Base-by-base conservation (phyloP, 164 flowering plant species). In the Aristolochia contorta region DNA sequence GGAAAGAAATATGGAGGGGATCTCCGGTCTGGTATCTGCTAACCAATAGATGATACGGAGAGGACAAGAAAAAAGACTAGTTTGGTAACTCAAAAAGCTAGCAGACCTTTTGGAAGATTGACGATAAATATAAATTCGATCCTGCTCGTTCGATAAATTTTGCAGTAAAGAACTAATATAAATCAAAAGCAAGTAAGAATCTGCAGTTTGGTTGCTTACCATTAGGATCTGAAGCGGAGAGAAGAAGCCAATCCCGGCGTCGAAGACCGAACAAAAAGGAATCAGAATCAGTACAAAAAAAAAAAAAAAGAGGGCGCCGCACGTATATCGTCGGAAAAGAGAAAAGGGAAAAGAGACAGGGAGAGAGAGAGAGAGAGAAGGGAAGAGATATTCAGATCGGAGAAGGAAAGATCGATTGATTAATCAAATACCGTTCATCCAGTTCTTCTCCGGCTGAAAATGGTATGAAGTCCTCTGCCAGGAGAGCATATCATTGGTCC, bases 381-480 rank as follows among this genome's bases (percentile, higher is more conserved):
- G n/a, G n/a, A n/a, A n/a, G n/a, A n/a, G n/a, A n/a, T 8, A 48
- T 16, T 13, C 14, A 7, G 18, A 48, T 8, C 0, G 30, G 30
- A 27, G 30, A 27, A 5, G 30, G 30, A 27, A 5, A 27, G 30
- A 5, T 6, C 3, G 25, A 27, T 14, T 13, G 4, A 10, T 22
- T 9, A 5, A 53, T 21, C 57, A 7, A 15, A 21, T 12, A 55
- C 96, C 96, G 65, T 89, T 89, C 96, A 89, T 89, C 96, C 93
- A 89, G 50, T 89, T 89, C 69, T 75, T 77, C 66, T 79, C 70
- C 1, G 96, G 93, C 57, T 89, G 91, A 59, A 83, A 87, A 59
- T 84, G 94, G 79, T 60, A 89, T 30, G 79, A 74, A 0, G 88
- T 82, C 67, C 64, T 32, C 62, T 66, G 69, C 69, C 69, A 66